Base-by-base conservation (phyloP, 306 rosid genomes). In the Casuarina glauca region DNA sequence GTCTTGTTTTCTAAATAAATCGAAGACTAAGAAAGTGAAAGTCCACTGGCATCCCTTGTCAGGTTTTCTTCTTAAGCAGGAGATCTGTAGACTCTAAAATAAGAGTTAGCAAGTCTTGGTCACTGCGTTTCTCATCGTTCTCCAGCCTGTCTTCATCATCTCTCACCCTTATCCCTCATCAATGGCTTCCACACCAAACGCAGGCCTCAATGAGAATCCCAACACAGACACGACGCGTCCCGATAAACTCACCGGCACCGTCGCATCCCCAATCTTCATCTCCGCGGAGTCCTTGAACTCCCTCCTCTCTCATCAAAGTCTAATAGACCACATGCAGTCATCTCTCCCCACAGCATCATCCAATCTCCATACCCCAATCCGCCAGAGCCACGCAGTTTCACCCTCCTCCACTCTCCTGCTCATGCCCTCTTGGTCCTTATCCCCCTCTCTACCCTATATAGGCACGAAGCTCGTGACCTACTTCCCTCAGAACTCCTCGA, bases 351-450 rank as follows among this genome's bases (percentile, higher is more conserved):
- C 84, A 52, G 84, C 78, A 72, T 87, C 95, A 38, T 12, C 87
- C 74, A 67, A 83, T 71, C 84, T 90, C 15, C 79, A 77, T 39
- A 76, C 88, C 87, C 93, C 98, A 62, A 74, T 84, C 60, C 97
- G 98, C 53, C 98, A 94, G 81, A 86, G 76, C 90, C 78, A 90
- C 51, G 69, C 80, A 39, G 72, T 90, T 35, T 84, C 94, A 4
- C 72, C 91, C 58, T 76, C 93, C 12, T 87, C 97, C 74, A 88
- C 98, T 26, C 97, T 94, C 84, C 97, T 94, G 74, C 89, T 94
- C 85, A 94, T 94, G 98, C 97, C 97, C 20, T 90, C 93, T 39
- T 94, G 97, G 97, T 89, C 97, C 55, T 77, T 93, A 41, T 85
- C 96, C 36, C 85, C 97, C 51, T 83, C 94, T 44, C 79, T 92